These are phyloP conservation scores for Neofusicoccum cordaticola DNA, from an alignment of 2,329 filamentous ascomycete genomes.

Conservation along the genomic window DNA sequence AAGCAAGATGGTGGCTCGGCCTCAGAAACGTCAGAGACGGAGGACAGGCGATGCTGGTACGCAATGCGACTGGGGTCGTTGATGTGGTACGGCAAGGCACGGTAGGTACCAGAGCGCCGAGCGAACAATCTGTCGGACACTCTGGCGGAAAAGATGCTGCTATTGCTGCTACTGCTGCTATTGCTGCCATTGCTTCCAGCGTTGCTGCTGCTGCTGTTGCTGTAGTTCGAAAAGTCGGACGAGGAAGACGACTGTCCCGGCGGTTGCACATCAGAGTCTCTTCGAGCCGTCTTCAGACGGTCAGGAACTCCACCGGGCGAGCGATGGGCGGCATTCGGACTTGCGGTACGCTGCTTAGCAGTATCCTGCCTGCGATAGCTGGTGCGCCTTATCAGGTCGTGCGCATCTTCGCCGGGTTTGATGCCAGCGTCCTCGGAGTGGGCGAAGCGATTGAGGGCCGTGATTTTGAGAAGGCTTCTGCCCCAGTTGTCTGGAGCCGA, in stretches of 20 bases:
- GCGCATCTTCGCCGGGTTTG: not conserved
- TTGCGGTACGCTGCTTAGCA: not conserved
- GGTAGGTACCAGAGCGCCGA: not conserved
- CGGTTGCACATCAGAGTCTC: not conserved
- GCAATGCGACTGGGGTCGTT: not conserved
- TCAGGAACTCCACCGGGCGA: not conserved
- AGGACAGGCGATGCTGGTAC: not conserved
- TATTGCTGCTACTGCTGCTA: not conserved
- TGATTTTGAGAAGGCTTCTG: not conserved
- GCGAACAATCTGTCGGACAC: not conserved
- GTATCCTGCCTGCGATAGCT: not conserved
- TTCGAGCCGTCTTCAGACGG: too few species aligned
- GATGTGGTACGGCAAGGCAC: not conserved
- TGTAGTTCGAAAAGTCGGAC: not conserved
- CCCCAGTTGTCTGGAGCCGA: not conserved
- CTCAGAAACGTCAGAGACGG: not conserved
- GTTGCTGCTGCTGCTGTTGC: not conserved
- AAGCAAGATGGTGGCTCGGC: not conserved
- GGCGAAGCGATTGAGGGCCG: not conserved
- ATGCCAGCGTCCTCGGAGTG: not conserved
- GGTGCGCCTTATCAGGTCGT: not conserved
- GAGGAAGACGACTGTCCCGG: not conserved
- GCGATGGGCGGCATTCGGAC: not conserved
- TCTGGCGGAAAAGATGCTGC: not conserved
- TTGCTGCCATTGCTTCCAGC: not conserved